Conservation (phyloP, 2,329 filamentous ascomycete species). For the Aureobasidium sp. region DNA sequence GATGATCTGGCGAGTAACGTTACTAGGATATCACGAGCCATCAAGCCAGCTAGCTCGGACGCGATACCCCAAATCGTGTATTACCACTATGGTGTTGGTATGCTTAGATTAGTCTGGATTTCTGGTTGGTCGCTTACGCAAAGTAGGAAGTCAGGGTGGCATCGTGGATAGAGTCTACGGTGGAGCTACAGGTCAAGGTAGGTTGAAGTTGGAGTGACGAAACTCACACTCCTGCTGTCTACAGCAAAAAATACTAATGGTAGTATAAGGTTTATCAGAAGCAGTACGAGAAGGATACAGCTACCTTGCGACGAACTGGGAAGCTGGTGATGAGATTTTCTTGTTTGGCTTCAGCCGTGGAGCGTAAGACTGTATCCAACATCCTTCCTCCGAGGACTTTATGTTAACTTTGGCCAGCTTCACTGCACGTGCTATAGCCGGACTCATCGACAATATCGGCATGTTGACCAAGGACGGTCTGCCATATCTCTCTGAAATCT, state of each 20-base stretch:
- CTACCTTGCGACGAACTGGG: conserved; percentile 46
- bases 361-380: conserved; percentile 24
- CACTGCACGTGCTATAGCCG: conserved; percentile 34
- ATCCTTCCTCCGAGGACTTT: neutral
- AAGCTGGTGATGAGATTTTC: conserved; percentile 43
- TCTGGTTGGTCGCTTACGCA: neutral
- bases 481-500: conserved; percentile 38
- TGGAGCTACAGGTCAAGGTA: conserved; percentile 34
- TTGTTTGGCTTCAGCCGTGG: conserved; percentile 42
- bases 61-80: conserved; percentile 43
- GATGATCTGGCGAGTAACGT: conserved; percentile 41
- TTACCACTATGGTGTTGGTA: conserved; percentile 42
- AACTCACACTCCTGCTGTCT: too few relatives aligned
- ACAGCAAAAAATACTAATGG: neutral
- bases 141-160: conserved; percentile 23
- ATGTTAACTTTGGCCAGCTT: neutral
- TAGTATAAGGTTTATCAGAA: conserved; percentile 31
- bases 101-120: conserved; percentile 18
- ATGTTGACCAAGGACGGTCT: conserved; percentile 40
- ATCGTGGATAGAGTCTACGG: conserved; percentile 32
- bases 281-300: conserved; percentile 41
- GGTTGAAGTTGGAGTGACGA: neutral
- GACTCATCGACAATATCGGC: conserved; percentile 37
- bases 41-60: conserved; percentile 39
- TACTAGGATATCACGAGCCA: conserved; percentile 41